Base-by-base conservation (phyloP, 2,329 filamentous ascomycete species). In the Fusarium xylarioides region DNA sequence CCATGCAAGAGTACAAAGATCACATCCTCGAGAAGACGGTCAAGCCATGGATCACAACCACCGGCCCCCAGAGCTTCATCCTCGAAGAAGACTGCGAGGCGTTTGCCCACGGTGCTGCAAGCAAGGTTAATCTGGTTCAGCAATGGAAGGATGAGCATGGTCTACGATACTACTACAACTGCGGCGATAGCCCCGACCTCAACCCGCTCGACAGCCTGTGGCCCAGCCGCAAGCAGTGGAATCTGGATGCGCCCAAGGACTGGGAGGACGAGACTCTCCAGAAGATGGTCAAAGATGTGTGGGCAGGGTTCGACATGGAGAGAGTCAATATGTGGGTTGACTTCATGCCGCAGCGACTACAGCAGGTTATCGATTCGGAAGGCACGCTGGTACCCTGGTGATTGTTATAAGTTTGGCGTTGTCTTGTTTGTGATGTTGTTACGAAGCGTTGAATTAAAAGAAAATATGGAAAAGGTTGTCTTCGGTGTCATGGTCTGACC, bases 251-350 rank as follows among this genome's bases (percentile, higher is more conserved):
- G 18, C 73, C 74, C 23, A 76, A 68, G 69, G 78, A 81, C 43
- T 82, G 81, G 81, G 78, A 82, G 19, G 79, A 81, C 37, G 77
- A 78, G 63, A 79, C 79, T 35, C 69, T 82, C 57, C 75, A 73
- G 67, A 66, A 78, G 66, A 77, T 79, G 70, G 81, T 80, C 28
- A 71, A 75, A 19, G 75, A 78, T 38, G 78, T 78, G 8, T 82
- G 81, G 81, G 63, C 63, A 9, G 63, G 54, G 0, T 47, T 82
- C 40, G 74, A 77, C 4, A 77, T 81, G 71, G 80, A 80, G 59
- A 76, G 77, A 49, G 66, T 83, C 50, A 78, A 83, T 52, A 66
- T 80, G 59, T 83, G 81, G 81, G 80, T 82, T 12, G 81, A 82
- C 28, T 77, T 79, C 23, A 83, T 82, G 81, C 79, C 78, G 23